Conservation (phyloP, 371 early-diverging fungal genomes). For the Mortierella sp. region DNA sequence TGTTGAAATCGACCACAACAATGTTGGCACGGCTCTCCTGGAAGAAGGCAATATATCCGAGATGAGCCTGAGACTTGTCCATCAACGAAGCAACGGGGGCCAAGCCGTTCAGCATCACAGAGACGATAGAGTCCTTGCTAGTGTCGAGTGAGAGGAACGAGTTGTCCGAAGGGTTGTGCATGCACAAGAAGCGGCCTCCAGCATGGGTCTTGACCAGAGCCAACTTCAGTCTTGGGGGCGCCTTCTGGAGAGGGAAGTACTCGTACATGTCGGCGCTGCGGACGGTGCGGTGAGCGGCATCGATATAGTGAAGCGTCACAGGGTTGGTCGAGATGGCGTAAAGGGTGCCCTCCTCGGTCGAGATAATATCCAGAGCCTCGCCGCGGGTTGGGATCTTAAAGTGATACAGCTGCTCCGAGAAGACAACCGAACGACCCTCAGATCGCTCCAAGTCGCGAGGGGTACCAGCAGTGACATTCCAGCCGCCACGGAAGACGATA, state of each 20-base stretch:
- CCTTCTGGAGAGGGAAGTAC: slow-evolving; percentile 81
- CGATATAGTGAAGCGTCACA: slow-evolving; percentile 76
- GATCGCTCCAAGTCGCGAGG: slow-evolving; percentile 76
- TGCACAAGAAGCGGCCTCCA: slow-evolving; percentile 64
- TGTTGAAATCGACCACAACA: slow-evolving; percentile 74
- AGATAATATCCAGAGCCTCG: slow-evolving; percentile 76
- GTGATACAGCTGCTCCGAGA: slow-evolving; percentile 79
- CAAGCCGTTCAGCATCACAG: slow-evolving; percentile 65
- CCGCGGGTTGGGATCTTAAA: slow-evolving; percentile 82
- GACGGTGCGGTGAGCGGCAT: slow-evolving; percentile 67
- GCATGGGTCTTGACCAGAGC: slow-evolving; percentile 63
- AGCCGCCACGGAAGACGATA: slow-evolving; percentile 66
- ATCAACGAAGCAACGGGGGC: slow-evolving; percentile 71
- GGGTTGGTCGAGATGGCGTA: slow-evolving; percentile 80
- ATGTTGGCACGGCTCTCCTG: slow-evolving; percentile 70
- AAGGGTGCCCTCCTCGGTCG: slow-evolving; percentile 67
- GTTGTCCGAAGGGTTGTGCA: slow-evolving; percentile 81
- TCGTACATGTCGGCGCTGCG: slow-evolving; percentile 82
- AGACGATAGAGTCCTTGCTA: slow-evolving; percentile 65
- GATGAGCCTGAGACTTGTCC: slow-evolving; percentile 63
- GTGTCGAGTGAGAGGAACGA: slow-evolving; percentile 77
- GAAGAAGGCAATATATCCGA: slow-evolving; percentile 72
- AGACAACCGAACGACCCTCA: slow-evolving; percentile 74
- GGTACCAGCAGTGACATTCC: slow-evolving; percentile 71
- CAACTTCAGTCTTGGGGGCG: slow-evolving; percentile 72